phyloP scores from a whole-genome alignment of 768 basidiomycete genomes.

The Cytidiella melzeri region DNA sequence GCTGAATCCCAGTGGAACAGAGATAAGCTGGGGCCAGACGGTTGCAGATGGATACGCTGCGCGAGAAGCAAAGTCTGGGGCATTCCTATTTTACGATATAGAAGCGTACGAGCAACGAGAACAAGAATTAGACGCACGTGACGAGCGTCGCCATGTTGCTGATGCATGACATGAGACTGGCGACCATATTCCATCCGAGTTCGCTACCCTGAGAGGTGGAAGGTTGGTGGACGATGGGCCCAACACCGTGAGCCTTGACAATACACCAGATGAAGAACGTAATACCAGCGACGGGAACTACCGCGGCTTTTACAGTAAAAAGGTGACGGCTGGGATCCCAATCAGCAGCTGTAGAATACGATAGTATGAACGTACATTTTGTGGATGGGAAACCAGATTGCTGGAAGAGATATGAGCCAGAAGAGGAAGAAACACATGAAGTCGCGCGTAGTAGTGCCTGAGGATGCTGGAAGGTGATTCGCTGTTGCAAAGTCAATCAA shows the following conservation, averaged over 20 bases:
- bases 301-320: constrained; percentile 72
- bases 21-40: constrained; percentile 58
- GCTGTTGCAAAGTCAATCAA: constrained; percentile 30
- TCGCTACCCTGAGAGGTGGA: constrained; percentile 57
- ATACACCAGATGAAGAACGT: constrained; percentile 77
- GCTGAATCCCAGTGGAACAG: constrained; percentile 68
- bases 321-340: constrained; percentile 52
- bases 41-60: constrained; percentile 52
- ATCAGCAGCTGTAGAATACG: constrained; percentile 6
- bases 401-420: constrained; percentile 74
- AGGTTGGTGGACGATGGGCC: constrained; percentile 65
- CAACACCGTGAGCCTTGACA: constrained; percentile 69
- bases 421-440: constrained; percentile 84
- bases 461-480: constrained; percentile 66
- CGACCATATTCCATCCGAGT: constrained; percentile 72
- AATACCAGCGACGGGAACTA: constrained; percentile 65
- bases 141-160: constrained; percentile 74
- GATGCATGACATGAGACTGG: constrained; percentile 70
- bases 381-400: constrained; percentile 81
- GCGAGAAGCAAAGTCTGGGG: constrained; percentile 71
- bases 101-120: neutral
- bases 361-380: constrained; percentile 46
- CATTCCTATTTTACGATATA: constrained; percentile 46
- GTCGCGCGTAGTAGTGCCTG: constrained; percentile 70
- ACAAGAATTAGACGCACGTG: constrained; percentile 36